Percentiles rank a stretch among this genome's conserved stretches.
These are phyloP conservation scores for Pugionium cornutum DNA, from an alignment of 345 rosid species.

Conservation along the genomic window DNA sequence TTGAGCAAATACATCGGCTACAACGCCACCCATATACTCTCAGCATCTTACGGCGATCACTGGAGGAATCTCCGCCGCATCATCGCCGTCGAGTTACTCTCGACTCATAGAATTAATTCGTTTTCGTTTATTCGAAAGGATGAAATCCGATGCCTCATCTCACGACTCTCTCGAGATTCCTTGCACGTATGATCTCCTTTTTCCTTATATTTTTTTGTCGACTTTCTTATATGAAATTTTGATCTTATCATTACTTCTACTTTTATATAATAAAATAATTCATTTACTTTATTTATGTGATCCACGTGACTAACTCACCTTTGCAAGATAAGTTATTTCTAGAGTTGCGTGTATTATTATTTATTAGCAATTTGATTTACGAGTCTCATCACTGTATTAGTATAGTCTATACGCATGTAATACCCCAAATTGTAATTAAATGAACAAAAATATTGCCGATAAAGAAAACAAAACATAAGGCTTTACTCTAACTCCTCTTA, in stretches of 20 bases:
- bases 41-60: conserved; percentile 50
- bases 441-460: neutral
- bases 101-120: conserved; percentile 39
- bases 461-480: neutral
- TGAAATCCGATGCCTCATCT: conserved; percentile 41
- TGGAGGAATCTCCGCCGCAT: conserved; percentile 67
- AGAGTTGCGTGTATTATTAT: neutral
- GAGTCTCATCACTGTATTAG: neutral
- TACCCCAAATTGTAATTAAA: neutral
- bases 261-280: neutral
- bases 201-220: too few relatives aligned
- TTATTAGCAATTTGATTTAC: neutral
- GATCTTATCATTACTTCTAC: neutral
- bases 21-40: conserved; percentile 39
- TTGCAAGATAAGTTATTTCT: neutral
- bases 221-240: neutral
- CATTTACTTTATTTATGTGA: too few relatives aligned
- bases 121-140: conserved; percentile 39
- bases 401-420: neutral
- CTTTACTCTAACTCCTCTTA: neutral
- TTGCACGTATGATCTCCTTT: conserved; percentile 19
- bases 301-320: neutral
- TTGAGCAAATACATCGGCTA: conserved; percentile 42
- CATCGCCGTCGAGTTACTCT: conserved; percentile 45
- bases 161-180: conserved; percentile 24